Evolutionary conservation across 495 filamentous ascomycete genomes (phyloP), one percentile per base, ranked within the genome.

Genomic region (Penicillium crystallinum): DNA sequence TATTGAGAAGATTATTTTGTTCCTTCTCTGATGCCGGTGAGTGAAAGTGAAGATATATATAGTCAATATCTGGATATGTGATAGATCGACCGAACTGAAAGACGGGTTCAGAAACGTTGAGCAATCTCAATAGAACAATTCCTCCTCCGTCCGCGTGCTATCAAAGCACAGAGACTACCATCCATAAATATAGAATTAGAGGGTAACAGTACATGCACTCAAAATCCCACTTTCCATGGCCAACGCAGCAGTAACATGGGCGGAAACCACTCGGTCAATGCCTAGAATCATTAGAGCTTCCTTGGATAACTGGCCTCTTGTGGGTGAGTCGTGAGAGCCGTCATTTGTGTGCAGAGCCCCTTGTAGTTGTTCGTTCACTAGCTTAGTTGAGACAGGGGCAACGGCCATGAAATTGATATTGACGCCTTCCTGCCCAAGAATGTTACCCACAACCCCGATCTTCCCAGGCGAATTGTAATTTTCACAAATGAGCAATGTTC

Each of bases 251-350:
- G 83, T 59, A 31, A 86, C 79, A 15, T 77, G 75, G 40, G 71
- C 67, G 0, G 74, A 77, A 6, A 87, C 79, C 7, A 69, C 69
- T 6, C 75, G 72, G 53, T 82, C 81, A 29, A 89, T 77, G 0
- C 84, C 83, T 33, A 89, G 52, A 57, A 89, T 88, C 85, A 89
- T 89, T 46, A 89, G 63, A 7, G 85, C 84, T 66, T 89, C 85
- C 31, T 75, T 79, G 43, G 57, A 52, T 9, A 8, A 35, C 10
- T 27, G 6, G 1, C 38, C 41, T 2, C 43, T 49, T 8, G 37
- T 17, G 1, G 25, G 3, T 4, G 22, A 9, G 6, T 55, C 44
- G 9, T 30, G 18, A 9, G 17, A 18, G 17, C 30, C 38, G 12
- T 54, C 54, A 17, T 53, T 53, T 18, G 15, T 25, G 4, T 34